phyloP scores from a whole-genome alignment of 1,284 basidiomycete genomes.

The Waitea zeae region DNA sequence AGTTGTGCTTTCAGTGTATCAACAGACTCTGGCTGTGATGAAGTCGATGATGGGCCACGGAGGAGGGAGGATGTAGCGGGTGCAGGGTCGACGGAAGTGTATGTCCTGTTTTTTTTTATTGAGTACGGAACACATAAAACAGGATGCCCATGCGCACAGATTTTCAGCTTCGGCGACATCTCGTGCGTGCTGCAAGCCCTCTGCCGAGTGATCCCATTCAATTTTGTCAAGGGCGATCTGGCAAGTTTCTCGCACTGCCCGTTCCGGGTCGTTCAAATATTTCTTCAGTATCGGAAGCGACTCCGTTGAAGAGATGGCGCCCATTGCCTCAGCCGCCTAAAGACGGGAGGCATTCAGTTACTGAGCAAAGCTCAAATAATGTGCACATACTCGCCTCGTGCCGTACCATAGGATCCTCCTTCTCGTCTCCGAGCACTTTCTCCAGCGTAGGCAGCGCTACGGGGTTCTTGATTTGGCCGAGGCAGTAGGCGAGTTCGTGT shows the following conservation, averaged over 20 bases:
- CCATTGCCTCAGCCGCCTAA: conserved; percentile 94
- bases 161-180: neutral
- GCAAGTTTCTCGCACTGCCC: conserved; percentile 89
- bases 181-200: conserved; percentile 25
- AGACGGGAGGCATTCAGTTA: conserved; percentile 6
- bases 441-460: conserved; percentile 72
- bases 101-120: conserved; percentile 23
- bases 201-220: conserved; percentile 76
- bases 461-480: conserved; percentile 76
- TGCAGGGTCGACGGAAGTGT: conserved; percentile 92
- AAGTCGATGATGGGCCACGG: conserved; percentile 28
- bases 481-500: conserved; percentile 94
- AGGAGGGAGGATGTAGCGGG: conserved; percentile 51
- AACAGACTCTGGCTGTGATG: conserved; percentile 26
- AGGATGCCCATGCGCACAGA: neutral
- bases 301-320: conserved; percentile 65
- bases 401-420: conserved; percentile 92
- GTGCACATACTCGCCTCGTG: conserved; percentile 57
- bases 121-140: neutral
- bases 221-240: conserved; percentile 96
- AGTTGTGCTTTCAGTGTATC: conserved; percentile 44
- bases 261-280: conserved; percentile 60
- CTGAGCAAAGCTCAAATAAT: neutral
- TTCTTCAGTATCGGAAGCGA: conserved; percentile 61
- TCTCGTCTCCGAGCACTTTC: conserved; percentile 48